phyloP scores from a whole-genome alignment of 179 eudicot species.

The Silene noctiflora region DNA sequence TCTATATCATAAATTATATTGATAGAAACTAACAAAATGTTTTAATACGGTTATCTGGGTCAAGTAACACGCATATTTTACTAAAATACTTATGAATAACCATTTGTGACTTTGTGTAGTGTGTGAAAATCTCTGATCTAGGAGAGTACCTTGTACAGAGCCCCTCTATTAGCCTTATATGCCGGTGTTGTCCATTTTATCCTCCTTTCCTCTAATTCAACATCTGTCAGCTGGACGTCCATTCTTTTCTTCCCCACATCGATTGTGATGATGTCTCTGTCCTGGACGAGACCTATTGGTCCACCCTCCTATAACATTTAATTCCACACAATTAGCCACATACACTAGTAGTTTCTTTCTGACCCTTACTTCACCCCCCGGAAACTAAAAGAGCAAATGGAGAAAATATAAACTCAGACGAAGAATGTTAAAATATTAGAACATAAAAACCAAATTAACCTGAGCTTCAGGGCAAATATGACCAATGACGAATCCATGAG shows the following conservation, averaged over 20 bases:
- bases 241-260: conserved; percentile 67
- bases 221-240: conserved; percentile 66
- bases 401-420: background rate
- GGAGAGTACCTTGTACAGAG: conserved; percentile 69
- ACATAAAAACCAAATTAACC: conserved; percentile 33
- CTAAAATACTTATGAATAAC: too few species aligned
- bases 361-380: background rate
- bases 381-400: background rate
- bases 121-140: background rate
- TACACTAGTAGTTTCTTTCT: background rate
- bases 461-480: conserved; percentile 97
- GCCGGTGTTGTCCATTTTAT: conserved; percentile 73
- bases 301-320: conserved; percentile 78
- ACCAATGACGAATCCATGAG: conserved; percentile 97
- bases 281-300: conserved; percentile 78
- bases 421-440: background rate
- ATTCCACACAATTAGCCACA: conserved; percentile 3
- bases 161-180: conserved; percentile 70
- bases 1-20: too few species aligned
- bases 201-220: conserved; percentile 62
- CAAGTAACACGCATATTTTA: too few species aligned
- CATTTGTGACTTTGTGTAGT: too few species aligned
- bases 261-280: conserved; percentile 71
- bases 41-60: too few species aligned
- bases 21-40: too few species aligned